Percentiles rank a stretch among this genome's conserved stretches.
Conservation (phyloP, 148 eudicot species). For the Drosera capensis region DNA sequence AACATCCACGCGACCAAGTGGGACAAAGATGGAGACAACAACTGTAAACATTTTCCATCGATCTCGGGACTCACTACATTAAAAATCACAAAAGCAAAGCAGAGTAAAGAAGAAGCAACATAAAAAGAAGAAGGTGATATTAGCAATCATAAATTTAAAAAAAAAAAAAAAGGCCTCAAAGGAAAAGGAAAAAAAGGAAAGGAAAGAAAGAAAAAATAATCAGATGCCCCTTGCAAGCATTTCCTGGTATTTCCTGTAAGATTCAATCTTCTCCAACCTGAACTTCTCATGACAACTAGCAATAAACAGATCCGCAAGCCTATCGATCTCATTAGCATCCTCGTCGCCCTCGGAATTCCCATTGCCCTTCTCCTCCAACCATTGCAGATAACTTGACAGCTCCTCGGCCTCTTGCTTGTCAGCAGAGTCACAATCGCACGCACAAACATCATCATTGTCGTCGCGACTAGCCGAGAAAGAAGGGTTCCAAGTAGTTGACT, state of each 20-base stretch:
- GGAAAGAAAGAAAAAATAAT: no score
- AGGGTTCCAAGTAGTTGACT: constrained; percentile 56
- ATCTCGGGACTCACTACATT: no score
- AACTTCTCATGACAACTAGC: constrained; percentile 89
- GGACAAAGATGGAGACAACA: no score
- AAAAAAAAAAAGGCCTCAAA: no score
- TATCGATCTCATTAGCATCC: constrained; percentile 50
- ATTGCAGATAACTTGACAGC: constrained; percentile 80
- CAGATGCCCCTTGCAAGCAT: constrained; percentile 86
- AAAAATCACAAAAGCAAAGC: no score
- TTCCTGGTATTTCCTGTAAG: constrained; percentile 82
- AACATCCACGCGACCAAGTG: no score
- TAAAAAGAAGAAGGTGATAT: no score
- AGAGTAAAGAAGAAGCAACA: no score
- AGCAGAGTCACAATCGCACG: no score
- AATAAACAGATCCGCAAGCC: constrained; percentile 82
- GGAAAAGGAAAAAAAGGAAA: no score
- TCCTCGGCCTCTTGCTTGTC: constrained; percentile 7
- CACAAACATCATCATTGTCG: constrained; percentile 6
- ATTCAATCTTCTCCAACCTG: constrained; percentile 84
- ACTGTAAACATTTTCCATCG: no score
- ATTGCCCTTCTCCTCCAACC: constrained; percentile 64
- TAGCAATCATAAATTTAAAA: no score
- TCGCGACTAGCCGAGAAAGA: constrained; percentile 16
- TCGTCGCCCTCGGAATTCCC: constrained; percentile 1